Conservation (phyloP, 805 yeast species). For the Kregervanrija fluxuum region DNA sequence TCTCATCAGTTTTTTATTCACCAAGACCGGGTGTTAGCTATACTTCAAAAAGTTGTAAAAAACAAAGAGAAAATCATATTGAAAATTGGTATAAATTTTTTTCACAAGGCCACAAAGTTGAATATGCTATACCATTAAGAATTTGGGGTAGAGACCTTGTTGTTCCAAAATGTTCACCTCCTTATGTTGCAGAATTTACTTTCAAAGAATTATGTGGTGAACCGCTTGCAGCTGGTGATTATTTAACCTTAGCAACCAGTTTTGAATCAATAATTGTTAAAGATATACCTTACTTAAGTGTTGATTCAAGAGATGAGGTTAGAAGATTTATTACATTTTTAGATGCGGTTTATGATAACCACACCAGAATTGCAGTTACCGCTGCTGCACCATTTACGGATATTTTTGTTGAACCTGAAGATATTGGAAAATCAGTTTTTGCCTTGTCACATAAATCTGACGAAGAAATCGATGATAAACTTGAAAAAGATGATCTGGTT, state of each 20-base stretch:
- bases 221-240: slow-evolving; percentile 92
- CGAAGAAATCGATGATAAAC: slow-evolving; percentile 19
- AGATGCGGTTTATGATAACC: slow-evolving; percentile 93
- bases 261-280: slow-evolving; percentile 81
- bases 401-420: slow-evolving; percentile 79
- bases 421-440: slow-evolving; percentile 38
- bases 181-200: slow-evolving; percentile 82
- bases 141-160: slow-evolving; percentile 86
- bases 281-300: slow-evolving; percentile 82
- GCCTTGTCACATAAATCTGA: slow-evolving; percentile 28
- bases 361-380: slow-evolving; percentile 82
- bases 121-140: slow-evolving; percentile 31
- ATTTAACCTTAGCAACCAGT: slow-evolving; percentile 68
- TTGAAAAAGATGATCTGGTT: slow-evolving; percentile 54
- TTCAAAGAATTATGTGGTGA: slow-evolving; percentile 82
- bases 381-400: slow-evolving; percentile 80
- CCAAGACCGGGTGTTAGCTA: slow-evolving; percentile 61
- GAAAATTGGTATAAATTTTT: slow-evolving; percentile 76
- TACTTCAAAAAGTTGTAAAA: slow-evolving; percentile 40
- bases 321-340: slow-evolving; percentile 89
- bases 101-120: slow-evolving; percentile 48
- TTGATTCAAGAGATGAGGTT: slow-evolving; percentile 73
- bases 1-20: slow-evolving; percentile 67
- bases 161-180: slow-evolving; percentile 73
- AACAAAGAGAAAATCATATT: slow-evolving; percentile 53